Conservation (phyloP, 1,139 yeast genomes). For the Candida albicans region DNA sequence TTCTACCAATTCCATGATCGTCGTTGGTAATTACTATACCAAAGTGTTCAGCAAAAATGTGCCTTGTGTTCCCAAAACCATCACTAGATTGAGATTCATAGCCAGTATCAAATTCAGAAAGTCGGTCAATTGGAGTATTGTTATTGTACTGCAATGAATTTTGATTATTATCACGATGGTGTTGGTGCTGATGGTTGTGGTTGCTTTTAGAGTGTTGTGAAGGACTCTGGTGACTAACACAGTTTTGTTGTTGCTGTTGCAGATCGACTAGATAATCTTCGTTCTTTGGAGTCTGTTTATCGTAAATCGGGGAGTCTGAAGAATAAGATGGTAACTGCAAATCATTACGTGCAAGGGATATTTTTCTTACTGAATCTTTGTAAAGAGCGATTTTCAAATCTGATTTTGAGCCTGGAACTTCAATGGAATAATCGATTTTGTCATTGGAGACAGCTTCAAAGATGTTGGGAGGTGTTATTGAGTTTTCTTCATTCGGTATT, state of each 20-base stretch:
- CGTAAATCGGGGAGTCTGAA: constrained; percentile 2
- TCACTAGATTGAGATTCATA: constrained; percentile 9
- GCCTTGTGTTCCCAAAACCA: constrained; percentile 10
- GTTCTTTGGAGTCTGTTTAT: not conserved
- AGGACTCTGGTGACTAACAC: not conserved
- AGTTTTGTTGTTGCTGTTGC: not conserved
- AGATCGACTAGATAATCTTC: not conserved
- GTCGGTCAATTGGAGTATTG: not conserved
- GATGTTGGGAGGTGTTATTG: constrained; percentile 14
- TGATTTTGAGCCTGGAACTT: constrained; percentile 16
- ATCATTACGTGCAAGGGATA: constrained; percentile 7
- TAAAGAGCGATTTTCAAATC: constrained; percentile 21
- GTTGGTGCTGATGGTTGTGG: constrained; percentile 1
- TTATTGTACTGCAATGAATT: not conserved
- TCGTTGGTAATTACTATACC: constrained; percentile 4
- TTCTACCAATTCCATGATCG: not conserved
- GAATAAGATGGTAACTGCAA: constrained; percentile 3
- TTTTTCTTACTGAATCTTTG: constrained; percentile 17
- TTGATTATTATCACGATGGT: not conserved
- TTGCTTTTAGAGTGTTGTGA: not conserved
- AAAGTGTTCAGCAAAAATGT: constrained; percentile 8
- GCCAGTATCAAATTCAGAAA: constrained; percentile 6
- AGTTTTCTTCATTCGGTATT: constrained; percentile 13
- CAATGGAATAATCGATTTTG: constrained; percentile 8
- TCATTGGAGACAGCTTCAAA: constrained; percentile 11